Evolutionary conservation across 2,329 filamentous ascomycete genomes (phyloP).

Genomic region (Blastomyces percursus): DNA sequence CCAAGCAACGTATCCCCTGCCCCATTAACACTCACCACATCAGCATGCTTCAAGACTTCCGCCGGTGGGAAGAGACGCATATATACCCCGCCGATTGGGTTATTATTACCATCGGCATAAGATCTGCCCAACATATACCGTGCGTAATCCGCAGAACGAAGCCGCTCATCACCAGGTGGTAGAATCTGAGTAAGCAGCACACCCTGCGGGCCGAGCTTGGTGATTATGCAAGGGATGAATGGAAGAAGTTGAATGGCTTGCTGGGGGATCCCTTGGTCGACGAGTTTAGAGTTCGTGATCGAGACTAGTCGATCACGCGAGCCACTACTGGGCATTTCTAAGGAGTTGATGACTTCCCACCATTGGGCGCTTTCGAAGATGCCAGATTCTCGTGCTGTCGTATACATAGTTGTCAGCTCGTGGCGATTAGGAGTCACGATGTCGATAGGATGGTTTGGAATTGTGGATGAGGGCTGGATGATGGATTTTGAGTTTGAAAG

Average conservation of each 20-base stretch:
- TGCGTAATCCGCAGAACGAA: slow-evolving; percentile 51
- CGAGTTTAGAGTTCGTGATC: slow-evolving; percentile 55
- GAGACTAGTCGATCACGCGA: slow-evolving; percentile 61
- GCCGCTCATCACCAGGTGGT: slow-evolving; percentile 52
- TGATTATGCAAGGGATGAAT: slow-evolving; percentile 72
- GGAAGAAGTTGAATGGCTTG: slow-evolving; percentile 76
- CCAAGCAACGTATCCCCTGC: slow-evolving; percentile 90
- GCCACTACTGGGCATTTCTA: slow-evolving; percentile 59
- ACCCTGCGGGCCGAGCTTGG: slow-evolving; percentile 68
- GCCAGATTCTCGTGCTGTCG: slow-evolving; percentile 52
- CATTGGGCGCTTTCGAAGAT: slow-evolving; percentile 61
- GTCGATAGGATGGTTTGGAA: slow-evolving; percentile 55
- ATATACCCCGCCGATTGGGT: slow-evolving; percentile 51
- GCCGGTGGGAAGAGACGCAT: slow-evolving; percentile 63
- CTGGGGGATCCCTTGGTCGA: slow-evolving; percentile 71
- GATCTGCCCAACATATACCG: slow-evolving; percentile 62
- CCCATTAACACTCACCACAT: slow-evolving; percentile 84
- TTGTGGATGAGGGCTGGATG: slow-evolving; percentile 28
- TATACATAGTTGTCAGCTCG: slow-evolving; percentile 72
- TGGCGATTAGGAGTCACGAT: slow-evolving; percentile 72
- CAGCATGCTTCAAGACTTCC: slow-evolving; percentile 47
- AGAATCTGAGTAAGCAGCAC: slow-evolving; percentile 67
- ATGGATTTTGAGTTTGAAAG: slow-evolving; percentile 11
- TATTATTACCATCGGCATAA: slow-evolving; percentile 34
- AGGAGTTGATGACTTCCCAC: slow-evolving; percentile 68